Conservation (phyloP, 2,329 filamentous ascomycete species). For the Cladosporium sp. region DNA sequence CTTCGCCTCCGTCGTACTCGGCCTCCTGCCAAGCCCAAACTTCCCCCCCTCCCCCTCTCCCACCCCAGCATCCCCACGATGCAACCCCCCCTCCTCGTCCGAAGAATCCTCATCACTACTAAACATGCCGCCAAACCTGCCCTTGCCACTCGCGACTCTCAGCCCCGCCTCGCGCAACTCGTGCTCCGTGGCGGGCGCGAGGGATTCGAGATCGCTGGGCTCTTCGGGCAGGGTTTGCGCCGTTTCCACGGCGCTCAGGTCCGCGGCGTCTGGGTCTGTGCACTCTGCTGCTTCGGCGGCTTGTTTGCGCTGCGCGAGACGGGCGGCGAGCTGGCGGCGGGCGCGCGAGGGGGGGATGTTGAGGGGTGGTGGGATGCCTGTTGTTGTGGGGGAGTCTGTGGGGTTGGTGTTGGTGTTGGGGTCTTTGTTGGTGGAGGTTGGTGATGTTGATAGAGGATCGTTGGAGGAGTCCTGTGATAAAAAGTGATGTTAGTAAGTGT, state of each 20-base stretch:
- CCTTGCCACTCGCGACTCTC: conserved; percentile 19
- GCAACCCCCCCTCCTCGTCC: conserved; percentile 32
- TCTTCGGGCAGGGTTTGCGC: conserved; percentile 29
- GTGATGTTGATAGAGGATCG: conserved; percentile 7
- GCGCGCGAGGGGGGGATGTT: conserved; percentile 85
- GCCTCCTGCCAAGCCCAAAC: conserved; percentile 24
- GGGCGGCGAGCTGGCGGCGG: conserved; percentile 82
- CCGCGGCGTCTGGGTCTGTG: conserved; percentile 29
- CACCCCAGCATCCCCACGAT: conserved; percentile 41
- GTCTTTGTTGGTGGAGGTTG: conserved; percentile 7
- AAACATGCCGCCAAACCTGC: conserved; percentile 26
- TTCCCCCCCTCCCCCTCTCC: conserved; percentile 34
- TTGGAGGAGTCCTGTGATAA: neutral
- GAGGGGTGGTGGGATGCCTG: conserved; percentile 63
- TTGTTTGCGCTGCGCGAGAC: conserved; percentile 56
- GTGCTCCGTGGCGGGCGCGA: conserved; percentile 4
- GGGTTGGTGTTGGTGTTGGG: neutral
- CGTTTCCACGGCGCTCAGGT: conserved; percentile 27
- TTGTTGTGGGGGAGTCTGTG: neutral
- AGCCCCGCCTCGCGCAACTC: conserved; percentile 17
- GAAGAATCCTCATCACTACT: conserved; percentile 32
- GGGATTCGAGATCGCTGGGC: conserved; percentile 20
- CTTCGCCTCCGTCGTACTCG: conserved; percentile 34
- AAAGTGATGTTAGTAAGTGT: neutral
- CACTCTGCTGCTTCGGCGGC: conserved; percentile 26